phyloP scores from a whole-genome alignment of 495 filamentous ascomycete species.

The Penicillium turbatum region DNA sequence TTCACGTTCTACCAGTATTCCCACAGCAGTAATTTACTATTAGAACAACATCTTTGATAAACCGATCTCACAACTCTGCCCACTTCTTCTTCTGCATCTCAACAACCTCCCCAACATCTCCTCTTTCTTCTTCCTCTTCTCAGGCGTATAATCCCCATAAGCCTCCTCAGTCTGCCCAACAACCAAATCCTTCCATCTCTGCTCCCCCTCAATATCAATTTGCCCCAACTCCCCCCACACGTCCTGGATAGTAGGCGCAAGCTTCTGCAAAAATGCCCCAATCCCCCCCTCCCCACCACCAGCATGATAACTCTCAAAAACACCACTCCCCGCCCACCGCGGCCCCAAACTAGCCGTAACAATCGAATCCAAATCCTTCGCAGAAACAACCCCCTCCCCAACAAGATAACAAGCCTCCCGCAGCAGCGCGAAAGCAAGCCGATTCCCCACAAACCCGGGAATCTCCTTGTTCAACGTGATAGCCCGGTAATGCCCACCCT shows the following conservation, averaged over 20 bases:
- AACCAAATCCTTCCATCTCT: conserved; percentile 33
- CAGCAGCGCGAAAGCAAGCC: conserved; percentile 46
- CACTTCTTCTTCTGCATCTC: conserved; percentile 25
- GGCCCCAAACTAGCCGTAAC: conserved; percentile 50
- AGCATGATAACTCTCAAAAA: conserved; percentile 59
- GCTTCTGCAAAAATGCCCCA: conserved; percentile 52
- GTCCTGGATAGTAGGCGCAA: conserved; percentile 51
- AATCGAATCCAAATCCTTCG: conserved; percentile 44
- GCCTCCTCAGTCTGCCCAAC: conserved; percentile 36
- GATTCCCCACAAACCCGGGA: conserved; percentile 49
- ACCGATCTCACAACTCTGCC: background rate
- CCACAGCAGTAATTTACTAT: background rate
- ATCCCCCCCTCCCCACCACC: conserved; percentile 54
- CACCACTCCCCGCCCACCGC: conserved; percentile 53
- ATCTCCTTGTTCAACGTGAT: conserved; percentile 53
- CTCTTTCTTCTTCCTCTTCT: conserved; percentile 25
- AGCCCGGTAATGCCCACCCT: conserved; percentile 31
- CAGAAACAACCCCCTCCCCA: conserved; percentile 42
- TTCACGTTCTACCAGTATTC: conserved; percentile 10
- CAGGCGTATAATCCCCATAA: conserved; percentile 25
- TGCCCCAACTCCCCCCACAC: conserved; percentile 50
- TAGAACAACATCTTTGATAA: background rate
- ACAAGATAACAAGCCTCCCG: conserved; percentile 47
- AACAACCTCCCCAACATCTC: conserved; percentile 28
- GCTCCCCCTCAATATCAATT: conserved; percentile 38